These are phyloP conservation scores for Ampelomyces quisqualis DNA, from an alignment of 2,329 filamentous ascomycete species.

Conservation along the genomic window DNA sequence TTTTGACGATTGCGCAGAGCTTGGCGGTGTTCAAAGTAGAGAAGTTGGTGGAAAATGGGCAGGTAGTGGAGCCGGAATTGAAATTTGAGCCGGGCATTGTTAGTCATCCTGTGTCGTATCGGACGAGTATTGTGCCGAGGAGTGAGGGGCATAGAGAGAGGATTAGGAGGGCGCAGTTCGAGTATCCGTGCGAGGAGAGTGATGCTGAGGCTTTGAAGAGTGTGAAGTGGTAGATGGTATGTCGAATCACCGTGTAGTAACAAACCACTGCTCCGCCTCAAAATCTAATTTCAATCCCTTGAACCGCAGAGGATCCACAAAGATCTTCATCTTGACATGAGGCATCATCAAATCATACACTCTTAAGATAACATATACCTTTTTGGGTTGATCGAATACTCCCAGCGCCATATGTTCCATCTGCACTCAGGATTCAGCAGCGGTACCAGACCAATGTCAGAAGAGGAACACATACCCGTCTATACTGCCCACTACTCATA, in stretches of 20 bases:
- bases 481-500: constrained; percentile 51
- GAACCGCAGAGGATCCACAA: constrained; percentile 10
- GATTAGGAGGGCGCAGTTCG: constrained; percentile 36
- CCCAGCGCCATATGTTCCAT: constrained; percentile 42
- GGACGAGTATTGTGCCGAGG: constrained; percentile 39
- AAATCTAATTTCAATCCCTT: constrained; percentile 6
- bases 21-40: constrained; percentile 52
- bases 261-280: constrained; percentile 9
- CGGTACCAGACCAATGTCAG: neutral
- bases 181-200: constrained; percentile 46
- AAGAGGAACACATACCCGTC: constrained; percentile 20
- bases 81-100: constrained; percentile 43
- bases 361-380: constrained; percentile 13
- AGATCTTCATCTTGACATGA: constrained; percentile 7
- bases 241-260: neutral
- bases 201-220: constrained; percentile 28
- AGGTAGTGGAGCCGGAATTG: constrained; percentile 39
- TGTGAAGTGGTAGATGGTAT: constrained; percentile 1
- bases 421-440: neutral
- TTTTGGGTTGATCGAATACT: constrained; percentile 59
- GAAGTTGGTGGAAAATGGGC: constrained; percentile 44
- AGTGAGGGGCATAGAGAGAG: constrained; percentile 35
- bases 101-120: constrained; percentile 45
- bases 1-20: constrained; percentile 46
- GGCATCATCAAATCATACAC: constrained; percentile 8